Conservation (phyloP, 441 rosid species). For the Flueggea neowawraea region DNA sequence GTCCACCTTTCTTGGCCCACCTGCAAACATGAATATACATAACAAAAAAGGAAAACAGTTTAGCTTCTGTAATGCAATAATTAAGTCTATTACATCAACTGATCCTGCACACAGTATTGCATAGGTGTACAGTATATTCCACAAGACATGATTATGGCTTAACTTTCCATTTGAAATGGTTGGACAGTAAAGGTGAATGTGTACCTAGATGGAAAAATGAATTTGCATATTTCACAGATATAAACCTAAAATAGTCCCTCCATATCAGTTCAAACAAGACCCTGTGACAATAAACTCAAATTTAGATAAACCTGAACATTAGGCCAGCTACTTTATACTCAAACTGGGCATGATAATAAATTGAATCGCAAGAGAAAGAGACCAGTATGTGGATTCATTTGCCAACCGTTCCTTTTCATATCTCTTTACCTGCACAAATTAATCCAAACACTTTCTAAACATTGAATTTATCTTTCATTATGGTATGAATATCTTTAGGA, state of each 20-base stretch:
- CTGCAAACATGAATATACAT: slow-evolving; percentile 21
- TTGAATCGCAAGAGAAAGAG: slow-evolving; percentile 10
- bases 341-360: not conserved
- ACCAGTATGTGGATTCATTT: slow-evolving; percentile 91
- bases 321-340: not conserved
- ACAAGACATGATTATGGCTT: too few relatives aligned
- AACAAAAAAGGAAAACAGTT: too few relatives aligned
- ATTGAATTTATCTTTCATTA: slow-evolving; percentile 7
- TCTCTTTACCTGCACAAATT: slow-evolving; percentile 57
- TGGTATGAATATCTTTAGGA: not conserved
- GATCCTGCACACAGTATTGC: too few relatives aligned
- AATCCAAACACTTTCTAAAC: slow-evolving; percentile 3
- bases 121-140: too few relatives aligned
- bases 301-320: slow-evolving; percentile 12
- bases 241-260: slow-evolving; percentile 94
- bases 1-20: slow-evolving; percentile 76
- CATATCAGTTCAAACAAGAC: slow-evolving; percentile 86
- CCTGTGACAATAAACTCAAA: slow-evolving; percentile 40
- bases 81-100: too few relatives aligned
- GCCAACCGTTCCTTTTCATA: slow-evolving; percentile 77
- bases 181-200: not conserved
- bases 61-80: too few relatives aligned
- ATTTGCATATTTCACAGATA: slow-evolving; percentile 70
- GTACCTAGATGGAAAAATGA: slow-evolving; percentile 77
- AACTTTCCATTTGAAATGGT: not conserved